These are phyloP conservation scores for Didymella pomorum DNA, from an alignment of 2,329 filamentous ascomycete genomes.

Conservation along the genomic window DNA sequence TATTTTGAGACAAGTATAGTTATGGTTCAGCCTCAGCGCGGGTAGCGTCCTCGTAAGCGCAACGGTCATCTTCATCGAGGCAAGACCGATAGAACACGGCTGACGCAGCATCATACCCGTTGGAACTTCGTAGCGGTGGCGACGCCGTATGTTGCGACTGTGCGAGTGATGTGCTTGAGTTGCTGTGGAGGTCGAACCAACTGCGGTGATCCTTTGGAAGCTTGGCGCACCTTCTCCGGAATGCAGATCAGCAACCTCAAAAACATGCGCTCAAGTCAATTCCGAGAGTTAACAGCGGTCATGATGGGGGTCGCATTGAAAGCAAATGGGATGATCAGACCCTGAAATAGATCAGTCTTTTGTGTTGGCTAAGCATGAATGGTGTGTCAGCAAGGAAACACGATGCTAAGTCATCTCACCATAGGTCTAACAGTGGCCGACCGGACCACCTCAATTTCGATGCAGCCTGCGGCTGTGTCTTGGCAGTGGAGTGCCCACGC, in stretches of 20 bases:
- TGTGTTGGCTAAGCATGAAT: not conserved
- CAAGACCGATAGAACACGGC: not conserved
- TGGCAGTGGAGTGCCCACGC: not conserved
- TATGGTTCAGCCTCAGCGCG: not conserved
- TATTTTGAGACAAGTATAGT: not conserved
- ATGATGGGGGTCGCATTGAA: not conserved
- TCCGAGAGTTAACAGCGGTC: not conserved
- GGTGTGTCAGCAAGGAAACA: not conserved
- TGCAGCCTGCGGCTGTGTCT: not conserved
- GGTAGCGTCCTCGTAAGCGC: not conserved
- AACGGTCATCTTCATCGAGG: not conserved
- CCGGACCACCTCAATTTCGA: not conserved
- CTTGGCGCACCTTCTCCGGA: not conserved
- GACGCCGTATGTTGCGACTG: not conserved
- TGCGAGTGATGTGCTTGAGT: constrained; percentile 1
- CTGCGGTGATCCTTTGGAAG: not conserved
- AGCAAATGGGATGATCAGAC: not conserved
- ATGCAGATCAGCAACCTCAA: not conserved
- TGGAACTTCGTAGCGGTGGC: not conserved
- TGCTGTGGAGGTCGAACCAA: not conserved
- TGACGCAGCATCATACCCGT: not conserved
- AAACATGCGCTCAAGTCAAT: not conserved
- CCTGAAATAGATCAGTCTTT: not conserved
- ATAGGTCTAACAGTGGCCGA: not conserved
- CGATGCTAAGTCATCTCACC: not conserved